Evolutionary conservation across 176 grass and related monocot species (phyloP).

Genomic region (Cenchrus americanus): DNA sequence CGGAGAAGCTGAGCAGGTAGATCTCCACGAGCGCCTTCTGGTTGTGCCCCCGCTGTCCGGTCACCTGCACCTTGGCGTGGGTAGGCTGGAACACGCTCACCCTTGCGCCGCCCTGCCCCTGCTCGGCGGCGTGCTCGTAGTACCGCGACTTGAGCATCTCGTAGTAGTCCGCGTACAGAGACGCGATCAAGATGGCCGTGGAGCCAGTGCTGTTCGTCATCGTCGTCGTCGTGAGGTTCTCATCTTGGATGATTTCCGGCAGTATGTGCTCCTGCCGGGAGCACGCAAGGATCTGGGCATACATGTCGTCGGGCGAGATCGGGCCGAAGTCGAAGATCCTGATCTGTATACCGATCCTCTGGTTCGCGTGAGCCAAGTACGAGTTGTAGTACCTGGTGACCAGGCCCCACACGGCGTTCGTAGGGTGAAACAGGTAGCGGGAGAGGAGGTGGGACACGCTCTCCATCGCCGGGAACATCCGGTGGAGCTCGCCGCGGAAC

Average conservation of each 20-base stretch:
- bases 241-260: conserved; percentile 25
- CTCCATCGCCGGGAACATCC: conserved; percentile 63
- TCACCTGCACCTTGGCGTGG: conserved; percentile 44
- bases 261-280: conserved; percentile 53
- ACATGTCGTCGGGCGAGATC: conserved; percentile 46
- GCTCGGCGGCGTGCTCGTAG: conserved; percentile 41
- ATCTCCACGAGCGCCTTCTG: conserved; percentile 58
- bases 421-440: conserved; percentile 65
- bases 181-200: conserved; percentile 56
- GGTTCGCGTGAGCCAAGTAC: conserved; percentile 41
- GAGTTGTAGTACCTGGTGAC: conserved; percentile 44
- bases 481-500: conserved; percentile 46
- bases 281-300: conserved; percentile 50
- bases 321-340: conserved; percentile 33
- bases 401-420: conserved; percentile 55
- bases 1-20: conserved; percentile 61
- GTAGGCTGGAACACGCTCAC: conserved; percentile 54
- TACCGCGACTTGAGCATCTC: conserved; percentile 46
- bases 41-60: conserved; percentile 41
- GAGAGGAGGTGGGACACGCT: conserved; percentile 50
- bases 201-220: not conserved
- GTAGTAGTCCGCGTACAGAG: conserved; percentile 56
- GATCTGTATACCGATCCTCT: conserved; percentile 59
- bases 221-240: not conserved
- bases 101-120: conserved; percentile 27